A percentile compares a stretch with the other conserved stretches of the same genome.
Evolutionary conservation across 1,139 yeast species (phyloP).

Genomic region (Sugiyamaella novakii): DNA sequence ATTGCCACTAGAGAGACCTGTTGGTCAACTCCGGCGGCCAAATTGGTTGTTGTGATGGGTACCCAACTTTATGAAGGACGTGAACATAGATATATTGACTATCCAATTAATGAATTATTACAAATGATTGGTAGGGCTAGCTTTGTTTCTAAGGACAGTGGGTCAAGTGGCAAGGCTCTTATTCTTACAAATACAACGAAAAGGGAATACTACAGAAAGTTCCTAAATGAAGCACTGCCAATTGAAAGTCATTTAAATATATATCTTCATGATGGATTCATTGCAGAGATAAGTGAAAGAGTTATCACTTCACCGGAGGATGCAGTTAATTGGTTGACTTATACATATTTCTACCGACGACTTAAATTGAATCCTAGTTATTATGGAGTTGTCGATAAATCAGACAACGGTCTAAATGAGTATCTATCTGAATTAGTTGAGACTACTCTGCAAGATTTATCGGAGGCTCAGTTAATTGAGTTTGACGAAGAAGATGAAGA

Average conservation of each 20-base stretch:
- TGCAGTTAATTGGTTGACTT: slow-evolving; percentile 88
- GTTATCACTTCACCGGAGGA: slow-evolving; percentile 75
- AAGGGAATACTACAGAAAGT: slow-evolving; percentile 67
- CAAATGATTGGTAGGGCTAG: slow-evolving; percentile 73
- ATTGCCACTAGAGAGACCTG: slow-evolving; percentile 63
- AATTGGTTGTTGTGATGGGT: slow-evolving; percentile 63
- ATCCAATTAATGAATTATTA: slow-evolving; percentile 62
- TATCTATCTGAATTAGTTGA: slow-evolving; percentile 84
- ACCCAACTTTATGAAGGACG: slow-evolving; percentile 73
- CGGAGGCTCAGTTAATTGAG: slow-evolving; percentile 64
- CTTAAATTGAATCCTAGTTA: slow-evolving; percentile 82
- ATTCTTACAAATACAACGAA: slow-evolving; percentile 61
- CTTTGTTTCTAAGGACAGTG: slow-evolving; percentile 36
- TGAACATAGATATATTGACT: slow-evolving; percentile 71
- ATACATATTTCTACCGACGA: slow-evolving; percentile 78
- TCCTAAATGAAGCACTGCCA: slow-evolving; percentile 75
- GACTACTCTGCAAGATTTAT: slow-evolving; percentile 64
- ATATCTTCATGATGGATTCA: slow-evolving; percentile 63
- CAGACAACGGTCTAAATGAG: slow-evolving; percentile 72
- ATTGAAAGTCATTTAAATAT: slow-evolving; percentile 73
- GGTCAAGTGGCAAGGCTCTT: slow-evolving; percentile 48
- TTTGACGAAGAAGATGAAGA: slow-evolving; percentile 49
- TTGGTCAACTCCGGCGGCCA: slow-evolving; percentile 53
- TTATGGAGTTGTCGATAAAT: slow-evolving; percentile 70
- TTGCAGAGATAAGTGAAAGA: slow-evolving; percentile 69